Evolutionary conservation across 1,284 basidiomycete genomes (phyloP), one percentile per base, ranked within the genome.

Genomic region (Schizophyllum amplum): DNA sequence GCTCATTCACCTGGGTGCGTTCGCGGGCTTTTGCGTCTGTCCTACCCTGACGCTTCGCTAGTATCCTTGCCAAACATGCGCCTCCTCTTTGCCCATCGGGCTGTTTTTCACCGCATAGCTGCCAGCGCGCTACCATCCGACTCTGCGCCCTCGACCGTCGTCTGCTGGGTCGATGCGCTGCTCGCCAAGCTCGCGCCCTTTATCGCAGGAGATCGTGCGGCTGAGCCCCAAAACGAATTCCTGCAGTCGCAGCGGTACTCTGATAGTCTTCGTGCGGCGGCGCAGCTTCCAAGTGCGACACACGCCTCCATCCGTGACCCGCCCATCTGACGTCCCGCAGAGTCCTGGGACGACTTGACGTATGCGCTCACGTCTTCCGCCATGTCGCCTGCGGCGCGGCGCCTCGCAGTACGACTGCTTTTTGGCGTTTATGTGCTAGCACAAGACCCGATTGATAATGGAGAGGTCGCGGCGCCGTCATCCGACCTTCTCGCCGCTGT

Each of bases 131-230:
- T 65, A 15, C 54, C 58, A 13, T 58, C 57, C 21, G 60, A 55
- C 11, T 59, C 61, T 22, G 55, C 62, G 9, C 56, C 69, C 21
- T 68, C 72, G 1, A 66, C 72, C 5, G 60, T 79, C 24, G 68
- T 83, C 52, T 85, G 79, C 64, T 87, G 83, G 83, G 79, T 82
- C 5, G 86, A 90, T 59, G 67, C 75, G 50, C 58, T 87, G 21
- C 66, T 90, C n/a, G 75, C 76, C 4, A 81, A 75, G 61, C 65
- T 75, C 9, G 65, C 72, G n/a, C 58, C 72, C 4, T 55, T 65
- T 5, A 50, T 80, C 24, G 69, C 76, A 2, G 66, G 68, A 1
- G 73, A 73, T 11, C 3, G 62, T 69, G 23, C 60, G 63, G 22
- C 53, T 54, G 21, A 51, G 57, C 7, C 50, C 59, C 4, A 57